Evolutionary conservation across 495 filamentous ascomycete genomes (phyloP).

Genomic region (Hypoxylon cercidicola): DNA sequence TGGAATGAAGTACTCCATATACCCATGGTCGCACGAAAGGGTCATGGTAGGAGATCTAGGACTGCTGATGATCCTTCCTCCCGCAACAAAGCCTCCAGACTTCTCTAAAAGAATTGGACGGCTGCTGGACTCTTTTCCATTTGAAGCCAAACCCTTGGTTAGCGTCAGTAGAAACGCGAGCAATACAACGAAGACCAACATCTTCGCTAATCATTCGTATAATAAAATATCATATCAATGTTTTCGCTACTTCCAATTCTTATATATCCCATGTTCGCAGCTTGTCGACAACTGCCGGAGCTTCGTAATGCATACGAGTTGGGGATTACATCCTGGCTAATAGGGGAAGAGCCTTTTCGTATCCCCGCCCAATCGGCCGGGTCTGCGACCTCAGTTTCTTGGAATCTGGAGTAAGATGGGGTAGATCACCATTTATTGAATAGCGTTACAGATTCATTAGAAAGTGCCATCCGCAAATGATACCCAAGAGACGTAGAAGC

Average conservation of each 20-base stretch:
- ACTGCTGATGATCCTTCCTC: constrained; percentile 48
- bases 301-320: constrained; percentile 4
- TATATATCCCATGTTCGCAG: neutral
- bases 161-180: constrained; percentile 5
- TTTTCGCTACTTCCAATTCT: constrained; percentile 2
- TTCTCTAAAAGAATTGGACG: constrained; percentile 51
- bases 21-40: constrained; percentile 60
- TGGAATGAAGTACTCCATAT: constrained; percentile 62
- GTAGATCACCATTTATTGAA: no score
- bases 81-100: constrained; percentile 54
- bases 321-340: constrained; percentile 10
- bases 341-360: neutral
- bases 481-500: no score
- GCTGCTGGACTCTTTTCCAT: constrained; percentile 2
- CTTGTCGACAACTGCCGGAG: constrained; percentile 23
- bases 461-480: no score
- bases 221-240: neutral
- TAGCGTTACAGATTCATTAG: no score
- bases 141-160: neutral
- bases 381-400: no score
- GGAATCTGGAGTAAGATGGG: no score
- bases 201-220: constrained; percentile 6
- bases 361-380: no score
- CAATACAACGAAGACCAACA: constrained; percentile 1
- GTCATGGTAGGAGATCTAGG: constrained; percentile 48